Conservation (phyloP, 129 eudicot genomes). For the Flaveria robusta region DNA sequence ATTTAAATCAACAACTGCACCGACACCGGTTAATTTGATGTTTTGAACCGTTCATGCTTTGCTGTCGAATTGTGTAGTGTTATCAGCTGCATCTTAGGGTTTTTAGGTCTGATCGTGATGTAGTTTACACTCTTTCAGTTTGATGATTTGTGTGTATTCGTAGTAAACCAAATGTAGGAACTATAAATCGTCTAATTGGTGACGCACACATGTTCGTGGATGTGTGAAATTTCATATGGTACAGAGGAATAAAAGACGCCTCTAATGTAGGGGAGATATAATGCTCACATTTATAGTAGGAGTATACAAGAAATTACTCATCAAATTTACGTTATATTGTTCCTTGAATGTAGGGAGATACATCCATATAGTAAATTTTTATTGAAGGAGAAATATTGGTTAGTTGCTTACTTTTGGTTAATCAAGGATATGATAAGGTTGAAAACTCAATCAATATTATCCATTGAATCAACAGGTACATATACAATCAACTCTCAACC, state of each 20-base stretch:
- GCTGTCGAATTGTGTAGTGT: constrained; percentile 11
- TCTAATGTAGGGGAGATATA: not conserved
- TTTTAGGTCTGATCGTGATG: constrained; percentile 30
- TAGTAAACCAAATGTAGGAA: not conserved
- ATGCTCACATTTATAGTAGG: too few species aligned
- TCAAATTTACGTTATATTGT: too few species aligned
- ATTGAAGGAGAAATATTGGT: not conserved
- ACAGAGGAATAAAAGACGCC: too few species aligned
- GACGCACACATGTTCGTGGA: not conserved
- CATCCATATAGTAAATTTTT: too few species aligned
- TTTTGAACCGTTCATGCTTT: not conserved
- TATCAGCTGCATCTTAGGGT: constrained; percentile 9
- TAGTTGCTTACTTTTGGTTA: constrained; percentile 1
- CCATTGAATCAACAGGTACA: too few species aligned
- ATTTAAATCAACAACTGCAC: not conserved
- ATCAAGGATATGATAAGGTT: too few species aligned
- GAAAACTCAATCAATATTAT: too few species aligned
- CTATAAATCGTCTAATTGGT: not conserved
- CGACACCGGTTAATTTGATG: not conserved
- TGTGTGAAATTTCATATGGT: not conserved
- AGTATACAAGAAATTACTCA: too few species aligned
- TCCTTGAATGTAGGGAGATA: not conserved
- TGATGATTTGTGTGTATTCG: constrained; percentile 14
- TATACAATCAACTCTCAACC: too few species aligned
- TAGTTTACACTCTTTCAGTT: not conserved